Base-by-base conservation (phyloP, 768 basidiomycete species). In the Lactarius hatsudake region DNA sequence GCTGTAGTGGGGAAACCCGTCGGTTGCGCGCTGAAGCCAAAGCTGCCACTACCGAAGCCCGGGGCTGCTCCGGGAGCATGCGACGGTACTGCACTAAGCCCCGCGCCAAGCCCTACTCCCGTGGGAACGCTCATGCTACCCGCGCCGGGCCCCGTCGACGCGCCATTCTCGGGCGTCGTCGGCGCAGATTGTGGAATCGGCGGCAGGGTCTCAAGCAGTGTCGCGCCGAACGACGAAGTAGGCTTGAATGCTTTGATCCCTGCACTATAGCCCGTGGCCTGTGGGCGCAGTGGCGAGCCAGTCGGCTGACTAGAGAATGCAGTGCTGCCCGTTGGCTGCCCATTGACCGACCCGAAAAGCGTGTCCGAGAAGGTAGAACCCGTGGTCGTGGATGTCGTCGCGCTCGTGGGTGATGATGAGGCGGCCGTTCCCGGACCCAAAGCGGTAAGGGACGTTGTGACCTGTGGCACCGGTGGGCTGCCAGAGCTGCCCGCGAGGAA, bases 141-240 rank as follows among this genome's bases (percentile, higher is more conserved):
- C 0, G 58, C 53, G 13, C 57, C 48, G 9, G 28, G 56, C 43
- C 15, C 61, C 17, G 54, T 53, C 12, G 43, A 51, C 34, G 51
- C 23, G 26, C 17, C 34, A 17, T 42, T 51, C 5, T 40, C 51
- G 55, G 87, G 84, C 18, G 85, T 85, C 6, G 78, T 78, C 0
- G 84, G 76, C 3, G 76, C 75, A 6, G 88, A 86, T 40, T 84
- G 86, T 13, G 89, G 84, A 63, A 93, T 86, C 6, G 92, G 81
- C 2, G 94, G 94, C 30, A 86, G 73, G 10, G 77, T 76, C 65
- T 82, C 82, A 36, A 85, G 74, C 2, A 85, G 73, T 20, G 79
- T 76, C 32, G 81, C 81, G n/a, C 85, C 85, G 68, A 86, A 86
- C 10, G 79, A 79, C 7, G 79, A 80, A 1, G 82, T 78, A 13